Conservation (phyloP, 352 stramenopile species). For the Pythium brachiatum region DNA sequence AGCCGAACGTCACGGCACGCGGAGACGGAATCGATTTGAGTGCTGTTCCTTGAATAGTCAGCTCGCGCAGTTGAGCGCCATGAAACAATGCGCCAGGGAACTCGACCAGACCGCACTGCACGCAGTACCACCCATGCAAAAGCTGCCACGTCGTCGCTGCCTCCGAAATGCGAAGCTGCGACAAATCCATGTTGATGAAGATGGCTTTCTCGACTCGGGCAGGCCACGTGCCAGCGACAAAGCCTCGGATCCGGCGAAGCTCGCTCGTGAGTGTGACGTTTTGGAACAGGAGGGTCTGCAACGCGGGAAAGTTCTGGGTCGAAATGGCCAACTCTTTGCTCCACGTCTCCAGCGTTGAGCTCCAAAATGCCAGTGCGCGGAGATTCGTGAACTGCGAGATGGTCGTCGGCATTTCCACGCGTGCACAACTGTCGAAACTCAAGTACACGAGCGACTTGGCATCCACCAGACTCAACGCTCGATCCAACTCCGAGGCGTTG, state of each 20-base stretch:
- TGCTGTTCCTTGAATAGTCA: neutral
- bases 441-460: slow-evolving; percentile 1
- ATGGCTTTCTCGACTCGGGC: neutral
- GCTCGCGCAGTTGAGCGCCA: neutral
- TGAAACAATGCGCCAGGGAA: slow-evolving; percentile 5
- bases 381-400: neutral
- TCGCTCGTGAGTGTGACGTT: neutral
- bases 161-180: neutral
- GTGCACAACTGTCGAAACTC: neutral
- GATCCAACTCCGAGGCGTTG: neutral
- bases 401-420: slow-evolving; percentile 1
- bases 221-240: neutral
- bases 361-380: neutral
- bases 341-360: neutral
- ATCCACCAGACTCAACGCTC: neutral
- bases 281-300: neutral
- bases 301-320: neutral
- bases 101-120: neutral
- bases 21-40: slow-evolving; percentile 1
- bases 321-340: neutral
- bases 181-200: slow-evolving; percentile 4
- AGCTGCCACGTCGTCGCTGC: neutral
- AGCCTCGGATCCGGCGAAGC: neutral
- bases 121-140: neutral
- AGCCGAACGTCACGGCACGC: neutral